A percentile compares a stretch with the other conserved stretches of the same genome.
These are phyloP conservation scores for Diaporthe australafricana DNA, from an alignment of 2,329 filamentous ascomycete species.

Conservation along the genomic window DNA sequence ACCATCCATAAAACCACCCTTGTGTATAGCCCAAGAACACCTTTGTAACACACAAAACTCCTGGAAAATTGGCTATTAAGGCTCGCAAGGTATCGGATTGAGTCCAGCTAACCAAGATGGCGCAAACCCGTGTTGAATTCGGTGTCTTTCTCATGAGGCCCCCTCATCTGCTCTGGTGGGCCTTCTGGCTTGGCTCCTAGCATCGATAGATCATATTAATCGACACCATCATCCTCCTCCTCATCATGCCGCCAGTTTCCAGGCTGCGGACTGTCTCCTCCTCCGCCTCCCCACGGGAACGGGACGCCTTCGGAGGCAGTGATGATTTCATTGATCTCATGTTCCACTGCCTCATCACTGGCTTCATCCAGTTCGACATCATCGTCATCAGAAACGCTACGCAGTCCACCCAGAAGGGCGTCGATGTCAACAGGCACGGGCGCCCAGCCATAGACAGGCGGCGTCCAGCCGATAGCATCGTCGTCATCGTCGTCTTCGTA, in stretches of 20 bases:
- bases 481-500: constrained; percentile 18
- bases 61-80: background rate
- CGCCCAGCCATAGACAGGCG: constrained; percentile 25
- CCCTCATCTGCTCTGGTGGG: no score
- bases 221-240: background rate
- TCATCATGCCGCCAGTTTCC: background rate
- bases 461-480: constrained; percentile 12
- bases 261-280: background rate
- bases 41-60: constrained; percentile 2
- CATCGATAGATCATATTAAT: background rate
- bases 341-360: background rate
- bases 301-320: background rate
- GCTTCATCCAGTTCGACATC: background rate
- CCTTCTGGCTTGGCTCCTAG: background rate
- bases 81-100: background rate
- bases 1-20: background rate
- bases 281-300: constrained; percentile 19
- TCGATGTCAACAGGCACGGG: constrained; percentile 27
- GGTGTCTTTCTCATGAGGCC: no score
- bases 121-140: no score
- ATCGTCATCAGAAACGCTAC: background rate
- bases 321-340: constrained; percentile 5
- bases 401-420: constrained; percentile 6
- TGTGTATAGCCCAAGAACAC: constrained; percentile 1
- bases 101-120: no score